Conservation (phyloP, 2,329 filamentous ascomycete species). For the Cordyceps farinosa region DNA sequence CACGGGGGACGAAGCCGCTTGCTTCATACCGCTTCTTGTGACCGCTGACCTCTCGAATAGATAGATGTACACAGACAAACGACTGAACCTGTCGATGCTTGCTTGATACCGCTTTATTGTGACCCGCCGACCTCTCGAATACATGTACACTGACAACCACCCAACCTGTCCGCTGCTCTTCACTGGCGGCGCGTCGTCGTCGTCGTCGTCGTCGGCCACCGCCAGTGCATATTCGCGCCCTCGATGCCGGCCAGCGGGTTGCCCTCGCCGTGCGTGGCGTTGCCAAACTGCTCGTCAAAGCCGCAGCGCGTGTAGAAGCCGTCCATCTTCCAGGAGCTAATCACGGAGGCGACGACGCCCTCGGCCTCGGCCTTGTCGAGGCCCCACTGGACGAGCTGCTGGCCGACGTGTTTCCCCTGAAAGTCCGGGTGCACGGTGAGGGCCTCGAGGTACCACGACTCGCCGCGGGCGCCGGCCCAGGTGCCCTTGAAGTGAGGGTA, state of each 20-base stretch:
- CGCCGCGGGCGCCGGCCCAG: slow-evolving; percentile 28
- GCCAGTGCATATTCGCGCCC: slow-evolving; percentile 14
- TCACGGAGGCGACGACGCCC: slow-evolving; percentile 36
- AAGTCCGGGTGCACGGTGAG: slow-evolving; percentile 37
- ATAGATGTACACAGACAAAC: too few relatives aligned
- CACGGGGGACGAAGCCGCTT: too few relatives aligned
- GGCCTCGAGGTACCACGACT: slow-evolving; percentile 38
- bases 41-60: too few relatives aligned
- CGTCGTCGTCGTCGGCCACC: neutral
- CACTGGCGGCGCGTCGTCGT: neutral
- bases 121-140: too few relatives aligned
- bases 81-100: too few relatives aligned
- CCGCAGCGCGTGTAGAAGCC: slow-evolving; percentile 32
- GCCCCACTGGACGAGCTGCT: slow-evolving; percentile 39
- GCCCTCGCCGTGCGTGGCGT: slow-evolving; percentile 6
- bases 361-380: slow-evolving; percentile 35
- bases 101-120: too few relatives aligned
- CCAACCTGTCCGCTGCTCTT: too few relatives aligned
- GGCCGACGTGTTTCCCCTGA: slow-evolving; percentile 36
- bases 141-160: too few relatives aligned
- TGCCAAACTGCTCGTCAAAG: slow-evolving; percentile 15
- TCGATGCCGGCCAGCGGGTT: slow-evolving; percentile 13
- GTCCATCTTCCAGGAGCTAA: slow-evolving; percentile 37
- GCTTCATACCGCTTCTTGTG: too few relatives aligned
- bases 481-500: slow-evolving; percentile 24